Base-by-base conservation (phyloP, 495 filamentous ascomycete species). In the Penicillium turbatum region DNA sequence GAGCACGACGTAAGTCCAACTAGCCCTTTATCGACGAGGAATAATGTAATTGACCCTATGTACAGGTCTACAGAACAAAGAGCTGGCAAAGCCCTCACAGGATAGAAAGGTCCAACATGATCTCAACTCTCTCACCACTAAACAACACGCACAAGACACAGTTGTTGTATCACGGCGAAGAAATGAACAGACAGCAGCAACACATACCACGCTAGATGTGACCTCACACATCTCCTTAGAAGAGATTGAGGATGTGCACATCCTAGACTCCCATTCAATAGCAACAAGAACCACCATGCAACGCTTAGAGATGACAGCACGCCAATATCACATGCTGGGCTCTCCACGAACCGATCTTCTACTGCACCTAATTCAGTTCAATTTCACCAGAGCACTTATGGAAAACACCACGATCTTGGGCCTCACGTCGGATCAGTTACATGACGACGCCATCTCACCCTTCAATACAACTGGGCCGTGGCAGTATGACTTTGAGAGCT, bases 301-400 rank as follows among this genome's bases (percentile, higher is more conserved):
- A 19, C 39, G 54, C 10, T 35, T 35, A 35, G 60, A 66, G 45
- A n/a, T 5, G n/a, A 34, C 44, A 21, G 55, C 60, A 11, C 48
- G 6, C 19, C 12, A 44, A 2, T 13, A 51, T 21, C 59, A 54
- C 35, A 12, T n/a, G 3, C n/a, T 36, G 0, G 60, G 56, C 34
- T 67, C 61, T 31, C 68, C 68, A n/a, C 45, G 57, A 19, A 54
- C 49, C 24, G 68, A 72, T 48, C 48, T 62, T 6, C 55, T 72
- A 5, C 57, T 72, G 10, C 48, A 57, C 84, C 59, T 72, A 0
- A 59, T 62, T 17, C 59, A 64, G 44, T 57, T 70, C 21, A 70
- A 72, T 46, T 55, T 70, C 12, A 53, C 53, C 9, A 37, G 60
- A 17, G 65, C 69, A 3, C 44, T 68, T 16, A 26, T 64, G 17